Percentiles rank a stretch among this genome's conserved stretches.
Conservation (phyloP, 116 monocot genomes). For the Dioscorea cayenensis region DNA sequence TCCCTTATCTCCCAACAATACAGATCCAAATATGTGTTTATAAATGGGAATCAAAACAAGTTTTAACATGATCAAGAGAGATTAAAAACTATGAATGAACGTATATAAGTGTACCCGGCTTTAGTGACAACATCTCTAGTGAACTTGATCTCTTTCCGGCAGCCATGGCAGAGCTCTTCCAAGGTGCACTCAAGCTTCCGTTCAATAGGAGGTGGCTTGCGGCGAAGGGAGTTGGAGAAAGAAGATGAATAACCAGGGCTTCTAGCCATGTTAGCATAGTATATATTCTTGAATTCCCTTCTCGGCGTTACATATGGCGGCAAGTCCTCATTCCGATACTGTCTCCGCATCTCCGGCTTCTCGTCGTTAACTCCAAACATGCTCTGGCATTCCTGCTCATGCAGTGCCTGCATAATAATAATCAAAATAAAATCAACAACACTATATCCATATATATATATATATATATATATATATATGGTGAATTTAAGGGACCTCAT, state of each 20-base stretch:
- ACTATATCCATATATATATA: neutral
- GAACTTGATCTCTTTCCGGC: conserved; percentile 71
- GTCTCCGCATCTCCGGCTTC: conserved; percentile 6
- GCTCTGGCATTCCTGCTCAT: conserved; percentile 22
- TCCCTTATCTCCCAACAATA: too few species aligned
- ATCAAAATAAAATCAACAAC: neutral
- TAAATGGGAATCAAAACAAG: too few species aligned
- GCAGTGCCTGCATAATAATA: conserved; percentile 31
- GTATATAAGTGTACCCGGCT: conserved; percentile 32
- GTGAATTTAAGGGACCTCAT: conserved; percentile 35
- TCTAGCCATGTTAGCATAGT: conserved; percentile 16
- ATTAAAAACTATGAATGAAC: too few species aligned
- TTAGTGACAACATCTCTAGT: conserved; percentile 50
- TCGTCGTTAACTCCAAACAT: conserved; percentile 11
- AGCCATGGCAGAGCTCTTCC: conserved; percentile 86
- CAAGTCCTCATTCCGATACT: conserved; percentile 5
- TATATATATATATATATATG: neutral
- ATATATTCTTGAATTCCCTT: conserved; percentile 17
- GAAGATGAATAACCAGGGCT: neutral
- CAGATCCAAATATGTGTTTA: too few species aligned
- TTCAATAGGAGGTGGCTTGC: conserved; percentile 78
- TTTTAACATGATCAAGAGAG: too few species aligned
- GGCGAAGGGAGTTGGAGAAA: conserved; percentile 17
- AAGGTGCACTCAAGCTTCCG: conserved; percentile 86
- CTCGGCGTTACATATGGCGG: conserved; percentile 5